A percentile compares a stretch with the other conserved stretches of the same genome.
phyloP scores from a whole-genome alignment of 2,329 filamentous ascomycete genomes.

The Aphanoascus verrucosus region DNA sequence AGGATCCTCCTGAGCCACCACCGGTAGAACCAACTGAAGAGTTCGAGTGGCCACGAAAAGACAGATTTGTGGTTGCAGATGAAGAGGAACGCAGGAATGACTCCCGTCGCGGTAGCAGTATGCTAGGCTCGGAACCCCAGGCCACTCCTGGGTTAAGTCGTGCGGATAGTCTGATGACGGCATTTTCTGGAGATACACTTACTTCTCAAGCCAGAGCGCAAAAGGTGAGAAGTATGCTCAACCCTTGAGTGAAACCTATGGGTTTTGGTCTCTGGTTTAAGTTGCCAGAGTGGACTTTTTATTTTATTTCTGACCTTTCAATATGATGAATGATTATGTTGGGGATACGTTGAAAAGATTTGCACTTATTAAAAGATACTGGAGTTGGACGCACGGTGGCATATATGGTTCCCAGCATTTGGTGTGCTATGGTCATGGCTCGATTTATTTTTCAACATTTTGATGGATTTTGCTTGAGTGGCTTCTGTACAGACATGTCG shows the following conservation, averaged over 20 bases:
- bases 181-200: constrained; percentile 13
- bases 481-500: no score
- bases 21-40: not conserved
- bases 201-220: constrained; percentile 12
- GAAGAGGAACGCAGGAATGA: not conserved
- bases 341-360: no score
- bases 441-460: no score
- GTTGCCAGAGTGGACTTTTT: not conserved
- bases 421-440: no score
- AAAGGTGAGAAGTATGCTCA: constrained; percentile 14
- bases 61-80: not conserved
- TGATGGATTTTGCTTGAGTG: no score
- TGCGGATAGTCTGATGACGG: constrained; percentile 9
- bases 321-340: no score
- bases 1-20: not conserved
- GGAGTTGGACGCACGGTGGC: no score
- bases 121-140: not conserved
- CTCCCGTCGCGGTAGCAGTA: not conserved
- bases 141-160: not conserved
- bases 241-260: no score
- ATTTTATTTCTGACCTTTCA: not conserved
- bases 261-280: not conserved
- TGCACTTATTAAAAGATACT: no score
- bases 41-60: constrained; percentile 6
- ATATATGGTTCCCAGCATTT: no score